Evolutionary conservation across 768 basidiomycete species (phyloP).

Genomic region (Brasilioporus rufonigricans): DNA sequence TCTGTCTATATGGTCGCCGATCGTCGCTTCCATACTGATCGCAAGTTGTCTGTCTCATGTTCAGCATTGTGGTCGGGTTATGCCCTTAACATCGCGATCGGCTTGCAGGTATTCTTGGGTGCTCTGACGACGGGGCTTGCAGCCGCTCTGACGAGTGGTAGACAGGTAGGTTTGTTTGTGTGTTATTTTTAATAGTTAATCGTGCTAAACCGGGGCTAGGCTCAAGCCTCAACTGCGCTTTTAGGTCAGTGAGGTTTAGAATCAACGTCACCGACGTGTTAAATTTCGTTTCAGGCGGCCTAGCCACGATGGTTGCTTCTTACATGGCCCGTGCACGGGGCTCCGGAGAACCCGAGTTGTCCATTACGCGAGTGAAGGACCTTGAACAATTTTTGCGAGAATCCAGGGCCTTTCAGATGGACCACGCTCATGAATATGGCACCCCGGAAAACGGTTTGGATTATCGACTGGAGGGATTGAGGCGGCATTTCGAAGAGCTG

Average conservation of each 20-base stretch:
- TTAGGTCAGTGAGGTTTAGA: conserved; percentile 31
- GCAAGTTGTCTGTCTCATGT: background rate
- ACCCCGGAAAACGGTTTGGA: conserved; percentile 10
- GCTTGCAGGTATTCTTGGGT: conserved; percentile 60
- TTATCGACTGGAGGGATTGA: conserved; percentile 3
- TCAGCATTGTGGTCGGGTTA: conserved; percentile 33
- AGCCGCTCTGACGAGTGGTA: conserved; percentile 41
- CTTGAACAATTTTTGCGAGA: conserved; percentile 69
- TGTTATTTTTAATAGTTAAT: no score
- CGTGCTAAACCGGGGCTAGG: conserved; percentile 20
- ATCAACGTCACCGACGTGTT: background rate
- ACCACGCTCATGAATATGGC: conserved; percentile 43
- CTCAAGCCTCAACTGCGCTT: conserved; percentile 38
- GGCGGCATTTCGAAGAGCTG: conserved; percentile 29
- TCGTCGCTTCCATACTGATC: conserved; percentile 11
- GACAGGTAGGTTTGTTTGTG: conserved; percentile 33
- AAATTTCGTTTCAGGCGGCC: conserved; percentile 43
- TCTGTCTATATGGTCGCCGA: background rate
- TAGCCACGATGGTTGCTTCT: conserved; percentile 66
- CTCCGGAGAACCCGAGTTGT: conserved; percentile 68
- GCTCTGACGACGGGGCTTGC: conserved; percentile 66
- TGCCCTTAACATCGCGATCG: conserved; percentile 50
- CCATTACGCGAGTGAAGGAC: conserved; percentile 52
- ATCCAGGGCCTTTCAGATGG: conserved; percentile 53
- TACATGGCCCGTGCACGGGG: conserved; percentile 71